Conservation (phyloP, 2,329 filamentous ascomycete genomes). For the Colletotrichum endophyticum region DNA sequence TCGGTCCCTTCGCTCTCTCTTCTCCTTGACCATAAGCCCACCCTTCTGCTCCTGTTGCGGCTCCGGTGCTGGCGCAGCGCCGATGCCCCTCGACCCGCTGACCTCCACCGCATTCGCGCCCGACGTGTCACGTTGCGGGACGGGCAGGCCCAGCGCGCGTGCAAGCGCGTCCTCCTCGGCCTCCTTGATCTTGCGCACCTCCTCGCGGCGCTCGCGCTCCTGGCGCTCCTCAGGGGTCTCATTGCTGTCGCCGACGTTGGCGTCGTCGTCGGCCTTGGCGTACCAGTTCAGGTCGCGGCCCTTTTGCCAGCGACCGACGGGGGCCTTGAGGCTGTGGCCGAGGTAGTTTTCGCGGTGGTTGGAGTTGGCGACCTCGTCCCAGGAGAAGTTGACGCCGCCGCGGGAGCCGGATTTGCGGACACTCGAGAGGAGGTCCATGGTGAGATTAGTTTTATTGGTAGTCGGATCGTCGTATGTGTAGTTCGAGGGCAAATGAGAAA, state of each 20-base stretch:
- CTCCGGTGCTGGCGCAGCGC: conserved; percentile 25
- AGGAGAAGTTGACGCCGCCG: conserved; percentile 94
- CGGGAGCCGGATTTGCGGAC: conserved; percentile 91
- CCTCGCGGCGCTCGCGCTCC: conserved; percentile 71
- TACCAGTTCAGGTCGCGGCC: conserved; percentile 72
- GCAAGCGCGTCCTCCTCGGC: conserved; percentile 93
- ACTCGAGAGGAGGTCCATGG: conserved; percentile 87
- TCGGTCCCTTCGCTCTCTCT: conserved; percentile 20
- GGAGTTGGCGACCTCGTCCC: conserved; percentile 90
- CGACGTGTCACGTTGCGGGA: conserved; percentile 63
- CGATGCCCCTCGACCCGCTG: conserved; percentile 42
- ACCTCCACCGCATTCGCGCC: conserved; percentile 74
- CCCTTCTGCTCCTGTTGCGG: conserved; percentile 23
- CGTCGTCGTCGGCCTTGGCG: conserved; percentile 57
- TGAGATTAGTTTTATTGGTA: background rate
- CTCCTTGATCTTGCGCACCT: conserved; percentile 83
- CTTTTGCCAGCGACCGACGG: conserved; percentile 91
- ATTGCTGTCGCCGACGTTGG: conserved; percentile 54
- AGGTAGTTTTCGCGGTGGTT: conserved; percentile 88
- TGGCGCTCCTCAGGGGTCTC: conserved; percentile 65
- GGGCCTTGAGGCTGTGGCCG: conserved; percentile 89
- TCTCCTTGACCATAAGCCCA: conserved; percentile 22
- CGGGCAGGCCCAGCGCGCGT: conserved; percentile 79
- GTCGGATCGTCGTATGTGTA: background rate
- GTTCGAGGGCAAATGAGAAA: background rate